These are phyloP conservation scores for Chamaecyparis obtusa DNA, from an alignment of 75 land plant species.

Conservation along the genomic window DNA sequence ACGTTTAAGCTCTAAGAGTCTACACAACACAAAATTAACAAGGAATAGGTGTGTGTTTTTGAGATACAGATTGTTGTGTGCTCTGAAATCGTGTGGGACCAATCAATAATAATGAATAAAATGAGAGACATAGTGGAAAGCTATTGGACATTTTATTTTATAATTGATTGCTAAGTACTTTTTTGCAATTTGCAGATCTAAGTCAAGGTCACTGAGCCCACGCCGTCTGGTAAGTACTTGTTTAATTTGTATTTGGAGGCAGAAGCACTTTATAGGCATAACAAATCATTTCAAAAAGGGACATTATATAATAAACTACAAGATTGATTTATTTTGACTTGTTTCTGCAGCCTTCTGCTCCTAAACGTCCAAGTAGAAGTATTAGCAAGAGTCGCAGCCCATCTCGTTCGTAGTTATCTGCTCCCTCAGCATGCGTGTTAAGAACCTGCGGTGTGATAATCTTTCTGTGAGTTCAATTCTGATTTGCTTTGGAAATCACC, in stretches of 20 bases:
- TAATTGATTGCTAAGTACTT: background rate
- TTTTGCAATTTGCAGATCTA: slow-evolving; percentile 6
- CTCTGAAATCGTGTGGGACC: background rate
- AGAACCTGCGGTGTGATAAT: background rate
- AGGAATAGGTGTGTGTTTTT: background rate
- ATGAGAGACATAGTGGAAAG: background rate
- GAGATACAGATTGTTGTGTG: background rate
- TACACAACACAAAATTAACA: background rate
- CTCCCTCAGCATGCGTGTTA: background rate
- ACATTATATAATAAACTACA: background rate
- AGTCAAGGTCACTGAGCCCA: slow-evolving; percentile 9
- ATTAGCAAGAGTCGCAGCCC: slow-evolving; percentile 6
- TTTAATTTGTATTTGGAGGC: background rate
- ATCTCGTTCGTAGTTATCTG: slow-evolving; percentile 8
- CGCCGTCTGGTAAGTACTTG: background rate
- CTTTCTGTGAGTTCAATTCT: background rate
- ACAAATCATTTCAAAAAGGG: background rate
- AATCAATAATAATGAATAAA: background rate
- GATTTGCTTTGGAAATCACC: slow-evolving; percentile 2
- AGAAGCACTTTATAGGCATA: background rate
- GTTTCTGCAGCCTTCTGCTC: slow-evolving; percentile 1
- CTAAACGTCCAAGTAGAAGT: background rate
- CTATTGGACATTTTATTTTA: background rate
- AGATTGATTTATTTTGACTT: background rate
- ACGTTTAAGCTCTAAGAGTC: background rate